These are phyloP conservation scores for Hordeum pubiflorum DNA, from an alignment of 202 grass and related monocot genomes.

Conservation along the genomic window DNA sequence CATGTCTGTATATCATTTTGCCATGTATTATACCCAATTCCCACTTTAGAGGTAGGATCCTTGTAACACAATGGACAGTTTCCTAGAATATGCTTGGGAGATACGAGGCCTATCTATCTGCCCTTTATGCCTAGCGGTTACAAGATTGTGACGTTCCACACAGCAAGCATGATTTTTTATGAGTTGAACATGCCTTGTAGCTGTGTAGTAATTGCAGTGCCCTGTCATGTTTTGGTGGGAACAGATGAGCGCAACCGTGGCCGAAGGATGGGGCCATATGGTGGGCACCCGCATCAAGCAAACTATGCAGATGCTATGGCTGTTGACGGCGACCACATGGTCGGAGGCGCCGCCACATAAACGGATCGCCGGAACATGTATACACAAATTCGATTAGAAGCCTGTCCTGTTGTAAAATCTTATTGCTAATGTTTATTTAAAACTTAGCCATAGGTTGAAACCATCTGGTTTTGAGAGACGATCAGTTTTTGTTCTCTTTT, in stretches of 20 bases:
- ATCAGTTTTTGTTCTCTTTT: not conserved
- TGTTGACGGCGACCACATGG: constrained; percentile 30
- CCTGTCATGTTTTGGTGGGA: constrained; percentile 13
- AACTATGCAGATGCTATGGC: constrained; percentile 33
- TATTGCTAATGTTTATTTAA: constrained; percentile 28
- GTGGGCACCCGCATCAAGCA: constrained; percentile 27
- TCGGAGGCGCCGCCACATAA: constrained; percentile 31
- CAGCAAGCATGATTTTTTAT: not conserved
- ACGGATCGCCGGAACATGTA: constrained; percentile 5
- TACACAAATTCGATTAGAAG: constrained; percentile 21
- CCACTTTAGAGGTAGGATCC: not conserved
- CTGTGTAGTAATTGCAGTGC: not conserved
- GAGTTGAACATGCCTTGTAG: constrained; percentile 1
- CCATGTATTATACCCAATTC: not conserved
- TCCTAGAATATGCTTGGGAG: not conserved
- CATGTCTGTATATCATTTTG: not conserved
- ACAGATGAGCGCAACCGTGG: constrained; percentile 41
- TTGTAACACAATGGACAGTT: constrained; percentile 8
- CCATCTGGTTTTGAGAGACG: not conserved
- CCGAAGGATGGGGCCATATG: constrained; percentile 32
- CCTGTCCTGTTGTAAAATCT: constrained; percentile 25
- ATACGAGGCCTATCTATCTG: not conserved
- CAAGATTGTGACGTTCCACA: not conserved
- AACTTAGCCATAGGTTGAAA: constrained; percentile 21
- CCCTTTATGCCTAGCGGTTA: not conserved